Conservation (phyloP, 2,329 filamentous ascomycete species). For the Ramularia endophylla region DNA sequence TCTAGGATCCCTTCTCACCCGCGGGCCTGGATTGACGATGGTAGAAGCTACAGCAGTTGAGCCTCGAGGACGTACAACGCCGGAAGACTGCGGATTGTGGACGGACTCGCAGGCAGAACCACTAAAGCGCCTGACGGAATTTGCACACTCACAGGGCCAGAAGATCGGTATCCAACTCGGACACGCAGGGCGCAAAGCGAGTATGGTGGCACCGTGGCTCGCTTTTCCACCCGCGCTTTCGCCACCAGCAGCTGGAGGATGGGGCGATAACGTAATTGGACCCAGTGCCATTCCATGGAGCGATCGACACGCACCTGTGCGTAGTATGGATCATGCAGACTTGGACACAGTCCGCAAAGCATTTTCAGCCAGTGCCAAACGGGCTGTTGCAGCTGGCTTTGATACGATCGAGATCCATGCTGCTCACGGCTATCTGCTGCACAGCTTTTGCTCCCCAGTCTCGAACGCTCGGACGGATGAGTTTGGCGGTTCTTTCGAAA, state of each 20-base stretch:
- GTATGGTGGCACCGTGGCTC: conserved; percentile 52
- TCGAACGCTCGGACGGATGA: conserved; percentile 34
- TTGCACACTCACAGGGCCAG: conserved; percentile 69
- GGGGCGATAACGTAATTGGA: too few relatives aligned
- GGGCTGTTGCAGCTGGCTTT: conserved; percentile 26
- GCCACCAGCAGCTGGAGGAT: too few relatives aligned
- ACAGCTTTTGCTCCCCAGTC: conserved; percentile 33
- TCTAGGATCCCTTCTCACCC: conserved; percentile 70
- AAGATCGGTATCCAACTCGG: conserved; percentile 72
- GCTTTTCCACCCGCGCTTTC: too few relatives aligned
- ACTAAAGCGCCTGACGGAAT: conserved; percentile 65
- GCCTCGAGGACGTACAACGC: conserved; percentile 73
- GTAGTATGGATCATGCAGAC: too few relatives aligned
- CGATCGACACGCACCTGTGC: too few relatives aligned
- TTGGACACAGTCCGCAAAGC: too few relatives aligned
- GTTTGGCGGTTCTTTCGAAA: conserved; percentile 36
- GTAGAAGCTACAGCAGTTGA: conserved; percentile 73
- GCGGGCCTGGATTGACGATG: conserved; percentile 68
- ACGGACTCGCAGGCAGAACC: conserved; percentile 72
- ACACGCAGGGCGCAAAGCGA: conserved; percentile 65
- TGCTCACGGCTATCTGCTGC: conserved; percentile 34
- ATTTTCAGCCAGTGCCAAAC: too few relatives aligned
- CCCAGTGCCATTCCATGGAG: too few relatives aligned
- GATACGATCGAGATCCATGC: conserved; percentile 23
- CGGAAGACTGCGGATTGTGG: conserved; percentile 75